Percentiles rank a stretch among this genome's conserved stretches.
Evolutionary conservation across 352 stramenopile genomes (phyloP).

Genomic region (Globisporangium heterothallicum): DNA sequence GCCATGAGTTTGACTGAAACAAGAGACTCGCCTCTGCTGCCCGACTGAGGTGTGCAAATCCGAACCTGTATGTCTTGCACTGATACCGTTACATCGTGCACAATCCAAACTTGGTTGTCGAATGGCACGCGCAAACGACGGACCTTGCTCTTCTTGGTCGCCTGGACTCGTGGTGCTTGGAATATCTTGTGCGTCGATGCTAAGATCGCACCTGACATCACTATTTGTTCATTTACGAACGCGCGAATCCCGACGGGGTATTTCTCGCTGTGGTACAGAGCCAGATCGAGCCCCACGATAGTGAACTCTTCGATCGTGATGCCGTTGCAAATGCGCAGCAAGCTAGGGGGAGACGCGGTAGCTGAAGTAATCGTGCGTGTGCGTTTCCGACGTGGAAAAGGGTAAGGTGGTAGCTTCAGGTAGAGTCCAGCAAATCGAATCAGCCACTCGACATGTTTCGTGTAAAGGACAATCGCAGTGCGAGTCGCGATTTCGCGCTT

Average conservation of each 20-base stretch:
- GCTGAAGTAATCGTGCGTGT: slow-evolving; percentile 1
- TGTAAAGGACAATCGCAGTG: slow-evolving; percentile 66
- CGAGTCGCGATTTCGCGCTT: slow-evolving; percentile 54
- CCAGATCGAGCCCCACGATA: slow-evolving; percentile 60
- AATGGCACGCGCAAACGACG: slow-evolving; percentile 22
- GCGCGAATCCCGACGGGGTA: slow-evolving; percentile 52
- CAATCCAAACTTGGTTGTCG: slow-evolving; percentile 24
- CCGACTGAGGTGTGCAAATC: slow-evolving; percentile 53
- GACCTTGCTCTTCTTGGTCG: slow-evolving; percentile 7
- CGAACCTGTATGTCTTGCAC: slow-evolving; percentile 58
- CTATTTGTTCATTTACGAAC: slow-evolving; percentile 61
- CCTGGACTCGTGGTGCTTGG: not conserved
- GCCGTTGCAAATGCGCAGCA: slow-evolving; percentile 32
- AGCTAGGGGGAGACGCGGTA: slow-evolving; percentile 6
- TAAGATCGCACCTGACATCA: slow-evolving; percentile 35
- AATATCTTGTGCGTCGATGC: slow-evolving; percentile 26
- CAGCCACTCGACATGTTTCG: slow-evolving; percentile 71
- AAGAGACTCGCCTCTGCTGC: slow-evolving; percentile 62
- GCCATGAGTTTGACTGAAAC: slow-evolving; percentile 47
- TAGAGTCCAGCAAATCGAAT: slow-evolving; percentile 56
- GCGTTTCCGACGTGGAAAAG: slow-evolving; percentile 19
- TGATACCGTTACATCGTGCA: slow-evolving; percentile 40
- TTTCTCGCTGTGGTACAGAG: slow-evolving; percentile 68
- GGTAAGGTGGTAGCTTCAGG: slow-evolving; percentile 21
- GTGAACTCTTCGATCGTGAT: slow-evolving; percentile 51